Base-by-base conservation (phyloP, 2,329 filamentous ascomycete genomes). In the Fusarium metavorans region DNA sequence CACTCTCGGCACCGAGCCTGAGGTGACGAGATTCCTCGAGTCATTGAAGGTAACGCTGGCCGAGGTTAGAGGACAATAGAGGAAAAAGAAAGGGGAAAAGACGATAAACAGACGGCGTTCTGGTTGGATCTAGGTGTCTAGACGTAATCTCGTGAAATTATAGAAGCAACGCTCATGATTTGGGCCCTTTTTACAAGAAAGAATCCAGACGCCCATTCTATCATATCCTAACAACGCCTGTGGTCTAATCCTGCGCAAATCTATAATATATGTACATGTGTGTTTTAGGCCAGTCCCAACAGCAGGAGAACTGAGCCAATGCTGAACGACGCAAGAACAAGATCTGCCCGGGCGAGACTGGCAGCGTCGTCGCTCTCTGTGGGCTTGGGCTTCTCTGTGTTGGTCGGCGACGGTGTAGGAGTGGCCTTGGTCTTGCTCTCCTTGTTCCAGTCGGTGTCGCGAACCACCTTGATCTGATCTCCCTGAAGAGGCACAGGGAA, bases 1-100 rank as follows among this genome's bases (percentile, higher is more conserved):
- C 76, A 99, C 97, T 0, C 91, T 99, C 14, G 97, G 97, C 18
- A 98, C 96, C 1, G 94, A 97, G 82, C 85, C 90, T 2, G 97
- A 99, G 83, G 94, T 97, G 10, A 92, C 92, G 30, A 88, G 92
- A 68, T 94, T 98, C 80, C 81, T 99, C 77, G 84, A 86, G 23
- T 92, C 95, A 76, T 83, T 98, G 25, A 85, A 85, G 75, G 83
- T 81, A 65, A 84, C 84, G 2, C 77, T 91, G 65, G 82, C 77
- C 2, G 86, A 89, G 75, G 84, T 90, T 27, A 81, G 83, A 73
- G 73, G 71, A 10, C 71, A 64, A 20, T 78, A 69, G 65, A 67
- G 8, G 45, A 23, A 60, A 58, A 45, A 34, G 30, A 50, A 39
- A 32, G 35, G 34, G 3, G 4, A 70, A 59, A 35, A 64, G 25